Percentiles rank a stretch among this genome's conserved stretches.
These are phyloP conservation scores for Penicillium sp. DNA, from an alignment of 2,329 filamentous ascomycete genomes.

Conservation along the genomic window DNA sequence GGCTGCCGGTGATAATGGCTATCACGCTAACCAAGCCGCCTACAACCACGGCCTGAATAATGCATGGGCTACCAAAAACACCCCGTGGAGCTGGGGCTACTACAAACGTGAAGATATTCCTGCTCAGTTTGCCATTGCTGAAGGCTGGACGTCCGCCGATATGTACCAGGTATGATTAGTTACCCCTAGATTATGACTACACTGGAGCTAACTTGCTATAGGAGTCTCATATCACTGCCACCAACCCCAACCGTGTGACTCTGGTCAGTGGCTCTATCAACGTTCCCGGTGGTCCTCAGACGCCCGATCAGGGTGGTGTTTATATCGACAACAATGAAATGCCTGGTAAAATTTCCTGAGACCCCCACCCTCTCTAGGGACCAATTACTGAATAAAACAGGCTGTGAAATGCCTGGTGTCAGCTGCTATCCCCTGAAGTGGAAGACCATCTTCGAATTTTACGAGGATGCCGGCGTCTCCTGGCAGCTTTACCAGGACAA, in stretches of 20 bases:
- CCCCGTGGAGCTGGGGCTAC: constrained; percentile 58
- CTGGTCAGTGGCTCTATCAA: constrained; percentile 59
- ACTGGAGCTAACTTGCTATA: constrained; percentile 16
- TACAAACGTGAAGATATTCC: constrained; percentile 58
- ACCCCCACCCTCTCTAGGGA: too few species aligned
- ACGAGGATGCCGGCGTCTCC: constrained; percentile 52
- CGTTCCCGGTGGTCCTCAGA: constrained; percentile 52
- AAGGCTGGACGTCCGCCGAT: constrained; percentile 59
- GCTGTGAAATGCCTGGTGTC: constrained; percentile 50
- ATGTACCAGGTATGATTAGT: constrained; percentile 57
- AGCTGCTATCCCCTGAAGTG: constrained; percentile 61
- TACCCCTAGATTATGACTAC: not conserved
- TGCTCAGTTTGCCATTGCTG: constrained; percentile 59
- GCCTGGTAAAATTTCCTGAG: constrained; percentile 41
- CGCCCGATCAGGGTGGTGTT: constrained; percentile 48
- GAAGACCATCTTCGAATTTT: constrained; percentile 57
- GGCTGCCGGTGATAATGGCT: constrained; percentile 57
- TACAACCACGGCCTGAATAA: constrained; percentile 58
- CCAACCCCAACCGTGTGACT: constrained; percentile 58
- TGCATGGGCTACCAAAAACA: constrained; percentile 59
- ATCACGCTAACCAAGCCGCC: constrained; percentile 57
- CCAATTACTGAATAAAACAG: too few species aligned
- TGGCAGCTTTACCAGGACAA: constrained; percentile 58
- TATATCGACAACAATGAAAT: constrained; percentile 58
- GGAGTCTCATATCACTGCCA: constrained; percentile 57